Conservation (phyloP, 805 yeast species). For the Ogataea nitratoaversa region DNA sequence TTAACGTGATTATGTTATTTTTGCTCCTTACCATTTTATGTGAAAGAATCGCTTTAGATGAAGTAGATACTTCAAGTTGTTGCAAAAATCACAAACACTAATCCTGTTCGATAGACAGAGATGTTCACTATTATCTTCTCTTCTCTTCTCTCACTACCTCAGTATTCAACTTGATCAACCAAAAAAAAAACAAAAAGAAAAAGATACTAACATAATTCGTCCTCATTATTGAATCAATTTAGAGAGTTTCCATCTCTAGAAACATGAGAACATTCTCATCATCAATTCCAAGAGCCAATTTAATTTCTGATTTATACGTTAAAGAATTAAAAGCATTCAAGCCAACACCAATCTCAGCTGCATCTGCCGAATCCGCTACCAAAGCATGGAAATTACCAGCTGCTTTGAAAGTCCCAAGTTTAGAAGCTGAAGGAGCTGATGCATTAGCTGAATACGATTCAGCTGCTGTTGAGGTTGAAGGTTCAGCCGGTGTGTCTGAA, state of each 20-base stretch:
- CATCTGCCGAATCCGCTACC: conserved; percentile 74
- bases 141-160: too few species aligned
- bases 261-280: conserved; percentile 26
- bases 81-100: too few species aligned
- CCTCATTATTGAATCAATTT: not conserved
- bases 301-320: conserved; percentile 80
- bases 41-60: too few species aligned
- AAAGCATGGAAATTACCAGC: conserved; percentile 80
- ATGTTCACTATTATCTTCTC: too few species aligned
- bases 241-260: conserved; percentile 20
- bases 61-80: too few species aligned
- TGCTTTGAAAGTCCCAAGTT: conserved; percentile 69
- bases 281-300: conserved; percentile 36
- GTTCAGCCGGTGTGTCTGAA: conserved; percentile 39
- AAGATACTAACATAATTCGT: not conserved
- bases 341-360: conserved; percentile 69
- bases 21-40: too few species aligned
- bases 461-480: conserved; percentile 69
- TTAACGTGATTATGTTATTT: too few species aligned
- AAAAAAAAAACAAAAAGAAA: too few species aligned
- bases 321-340: conserved; percentile 85
- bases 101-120: too few species aligned
- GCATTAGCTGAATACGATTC: conserved; percentile 66
- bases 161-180: not conserved
- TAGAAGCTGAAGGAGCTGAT: conserved; percentile 63